phyloP scores from a whole-genome alignment of 2,329 filamentous ascomycete genomes.

The Fusarium irregulare region DNA sequence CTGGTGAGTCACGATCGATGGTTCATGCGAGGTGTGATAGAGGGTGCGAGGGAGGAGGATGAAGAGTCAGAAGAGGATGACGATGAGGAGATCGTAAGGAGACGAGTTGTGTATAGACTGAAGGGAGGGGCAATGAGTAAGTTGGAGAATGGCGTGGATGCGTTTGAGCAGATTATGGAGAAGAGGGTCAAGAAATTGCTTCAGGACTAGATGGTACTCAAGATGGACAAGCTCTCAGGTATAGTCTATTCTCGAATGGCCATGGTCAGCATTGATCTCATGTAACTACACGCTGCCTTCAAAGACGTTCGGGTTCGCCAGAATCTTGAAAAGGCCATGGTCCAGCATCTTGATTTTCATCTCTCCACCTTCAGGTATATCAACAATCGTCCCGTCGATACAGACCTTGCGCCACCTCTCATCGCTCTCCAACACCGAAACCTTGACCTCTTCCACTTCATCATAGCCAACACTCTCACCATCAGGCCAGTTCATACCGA shows the following conservation, averaged over 20 bases:
- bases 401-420: constrained; percentile 85
- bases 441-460: constrained; percentile 72
- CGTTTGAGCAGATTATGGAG: constrained; percentile 73
- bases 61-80: constrained; percentile 52
- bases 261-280: background rate
- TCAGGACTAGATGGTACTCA: constrained; percentile 16
- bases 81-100: constrained; percentile 58
- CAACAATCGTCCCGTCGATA: constrained; percentile 90
- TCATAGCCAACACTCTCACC: constrained; percentile 78
- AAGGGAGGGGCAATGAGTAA: constrained; percentile 66
- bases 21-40: constrained; percentile 78
- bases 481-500: constrained; percentile 61
- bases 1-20: constrained; percentile 86
- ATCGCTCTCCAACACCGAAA: constrained; percentile 76
- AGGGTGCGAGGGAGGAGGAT: constrained; percentile 53
- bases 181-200: constrained; percentile 65
- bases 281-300: background rate
- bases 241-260: background rate
- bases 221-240: background rate
- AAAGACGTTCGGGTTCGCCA: constrained; percentile 53
- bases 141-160: constrained; percentile 69
- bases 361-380: constrained; percentile 75
- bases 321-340: constrained; percentile 55
- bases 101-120: constrained; percentile 70
- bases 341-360: constrained; percentile 70